phyloP scores from a whole-genome alignment of 2,329 filamentous ascomycete species.

The Ilyonectria mors-panacis region DNA sequence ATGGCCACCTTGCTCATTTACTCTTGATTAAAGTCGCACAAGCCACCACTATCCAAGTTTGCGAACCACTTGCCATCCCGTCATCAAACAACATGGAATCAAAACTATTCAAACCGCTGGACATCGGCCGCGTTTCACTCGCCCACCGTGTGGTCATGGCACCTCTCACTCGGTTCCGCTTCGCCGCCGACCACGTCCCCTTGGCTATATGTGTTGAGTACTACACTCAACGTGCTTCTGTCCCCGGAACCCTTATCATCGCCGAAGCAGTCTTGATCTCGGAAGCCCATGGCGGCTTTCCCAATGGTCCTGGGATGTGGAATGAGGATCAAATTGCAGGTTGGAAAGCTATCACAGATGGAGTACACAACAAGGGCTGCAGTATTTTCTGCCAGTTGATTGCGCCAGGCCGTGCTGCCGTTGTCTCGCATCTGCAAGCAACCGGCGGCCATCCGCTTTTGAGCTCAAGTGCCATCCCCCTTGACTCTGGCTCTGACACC shows the following conservation, averaged over 20 bases:
- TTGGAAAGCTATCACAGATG: constrained; percentile 20
- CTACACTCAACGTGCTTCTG: constrained; percentile 13
- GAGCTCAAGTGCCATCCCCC: neutral
- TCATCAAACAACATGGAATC: neutral
- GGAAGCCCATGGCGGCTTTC: neutral
- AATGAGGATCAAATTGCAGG: constrained; percentile 19
- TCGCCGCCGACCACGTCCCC: neutral
- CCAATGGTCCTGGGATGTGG: constrained; percentile 19
- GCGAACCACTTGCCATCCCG: no score
- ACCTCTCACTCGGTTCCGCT: neutral
- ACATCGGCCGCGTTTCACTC: neutral
- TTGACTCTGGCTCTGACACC: neutral
- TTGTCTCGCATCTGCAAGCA: neutral
- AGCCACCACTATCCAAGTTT: no score
- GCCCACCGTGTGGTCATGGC: neutral
- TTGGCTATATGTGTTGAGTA: neutral
- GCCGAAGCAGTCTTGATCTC: constrained; percentile 11
- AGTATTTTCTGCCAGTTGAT: neutral
- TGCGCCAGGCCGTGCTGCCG: neutral
- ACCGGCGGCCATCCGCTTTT: neutral
- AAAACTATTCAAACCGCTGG: neutral
- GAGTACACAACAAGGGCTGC: constrained; percentile 21
- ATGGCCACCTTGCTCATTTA: no score
- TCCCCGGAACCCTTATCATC: constrained; percentile 12
- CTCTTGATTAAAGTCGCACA: no score